Percentiles rank a stretch among this genome's conserved stretches.
Conservation (phyloP, 1,284 basidiomycete genomes). For the Microbotryum lychnidis-dioicae region DNA sequence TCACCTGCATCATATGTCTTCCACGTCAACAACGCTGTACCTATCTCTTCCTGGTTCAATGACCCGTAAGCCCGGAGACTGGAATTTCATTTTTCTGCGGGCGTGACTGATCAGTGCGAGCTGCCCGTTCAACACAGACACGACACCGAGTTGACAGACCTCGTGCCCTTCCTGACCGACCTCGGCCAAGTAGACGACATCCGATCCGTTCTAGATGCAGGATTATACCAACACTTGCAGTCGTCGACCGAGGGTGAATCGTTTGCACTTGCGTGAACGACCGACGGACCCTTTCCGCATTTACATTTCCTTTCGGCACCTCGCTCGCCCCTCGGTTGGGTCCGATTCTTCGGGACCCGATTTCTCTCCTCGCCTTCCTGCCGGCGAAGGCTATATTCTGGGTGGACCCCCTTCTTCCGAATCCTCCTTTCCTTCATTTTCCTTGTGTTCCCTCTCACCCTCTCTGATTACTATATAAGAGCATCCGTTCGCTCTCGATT, state of each 20-base stretch:
- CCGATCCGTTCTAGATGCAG: conserved; percentile 70
- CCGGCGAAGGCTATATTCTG: neutral
- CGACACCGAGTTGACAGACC: conserved; percentile 90
- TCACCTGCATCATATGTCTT: conserved; percentile 99
- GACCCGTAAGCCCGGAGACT: conserved; percentile 35
- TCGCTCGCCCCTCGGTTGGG: neutral
- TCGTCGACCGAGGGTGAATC: neutral
- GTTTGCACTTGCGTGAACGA: too few species aligned
- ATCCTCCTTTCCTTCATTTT: neutral
- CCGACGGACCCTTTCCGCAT: neutral
- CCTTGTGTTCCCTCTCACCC: neutral
- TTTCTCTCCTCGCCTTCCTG: neutral
- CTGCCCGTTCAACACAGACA: conserved; percentile 54
- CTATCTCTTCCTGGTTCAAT: conserved; percentile 99
- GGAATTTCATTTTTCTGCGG: neutral
- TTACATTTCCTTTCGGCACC: neutral
- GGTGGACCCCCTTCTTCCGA: neutral
- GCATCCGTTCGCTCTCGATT: too few species aligned
- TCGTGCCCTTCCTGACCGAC: conserved; percentile 84
- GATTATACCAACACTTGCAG: conserved; percentile 21
- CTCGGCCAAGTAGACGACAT: conserved; percentile 79
- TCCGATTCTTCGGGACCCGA: neutral
- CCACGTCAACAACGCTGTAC: conserved; percentile 97
- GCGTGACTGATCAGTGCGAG: too few species aligned
- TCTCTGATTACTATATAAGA: too few species aligned